phyloP scores from a whole-genome alignment of 768 basidiomycete genomes.

The Suillus sp. region DNA sequence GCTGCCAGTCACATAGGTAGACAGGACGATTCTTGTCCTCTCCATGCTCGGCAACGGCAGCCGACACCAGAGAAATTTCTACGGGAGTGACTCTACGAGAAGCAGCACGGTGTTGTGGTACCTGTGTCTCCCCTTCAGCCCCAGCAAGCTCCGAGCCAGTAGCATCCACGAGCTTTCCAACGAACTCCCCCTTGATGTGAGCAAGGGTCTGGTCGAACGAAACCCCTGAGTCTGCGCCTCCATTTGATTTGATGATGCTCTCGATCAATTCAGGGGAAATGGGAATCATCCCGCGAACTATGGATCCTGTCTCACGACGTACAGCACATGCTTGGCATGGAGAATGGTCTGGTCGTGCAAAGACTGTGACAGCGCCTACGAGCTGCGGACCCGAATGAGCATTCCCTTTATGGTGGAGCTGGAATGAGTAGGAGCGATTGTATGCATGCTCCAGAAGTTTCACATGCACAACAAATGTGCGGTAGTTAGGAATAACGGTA shows the following conservation, averaged over 20 bases:
- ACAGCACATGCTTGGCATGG: slow-evolving; percentile 29
- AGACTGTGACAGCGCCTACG: slow-evolving; percentile 28
- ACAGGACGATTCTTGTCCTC: slow-evolving; percentile 20
- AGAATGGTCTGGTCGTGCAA: slow-evolving; percentile 25
- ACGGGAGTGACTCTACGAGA: slow-evolving; percentile 21
- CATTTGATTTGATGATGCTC: slow-evolving; percentile 22
- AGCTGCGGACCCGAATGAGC: slow-evolving; percentile 11
- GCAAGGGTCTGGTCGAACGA: slow-evolving; percentile 18
- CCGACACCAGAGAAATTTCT: slow-evolving; percentile 25
- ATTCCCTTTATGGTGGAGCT: slow-evolving; percentile 22
- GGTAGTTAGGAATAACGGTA: slow-evolving; percentile 24
- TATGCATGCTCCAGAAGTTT: slow-evolving; percentile 29
- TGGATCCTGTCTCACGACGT: slow-evolving; percentile 20
- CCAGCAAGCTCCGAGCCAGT: slow-evolving; percentile 19
- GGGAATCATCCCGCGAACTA: slow-evolving; percentile 30
- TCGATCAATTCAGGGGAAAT: slow-evolving; percentile 25
- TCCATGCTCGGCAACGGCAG: slow-evolving; percentile 24
- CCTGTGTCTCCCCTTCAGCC: slow-evolving; percentile 15
- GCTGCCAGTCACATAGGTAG: slow-evolving; percentile 27
- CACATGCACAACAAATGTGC: slow-evolving; percentile 29
- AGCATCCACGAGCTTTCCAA: slow-evolving; percentile 22
- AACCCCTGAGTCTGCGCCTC: slow-evolving; percentile 1
- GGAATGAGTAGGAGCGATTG: slow-evolving; percentile 27
- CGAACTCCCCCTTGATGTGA: slow-evolving; percentile 19
- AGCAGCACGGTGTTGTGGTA: slow-evolving; percentile 11